A percentile compares a stretch with the other conserved stretches of the same genome.
These are phyloP conservation scores for Teratosphaeria viscida DNA, from an alignment of 2,329 filamentous ascomycete species.

Conservation along the genomic window DNA sequence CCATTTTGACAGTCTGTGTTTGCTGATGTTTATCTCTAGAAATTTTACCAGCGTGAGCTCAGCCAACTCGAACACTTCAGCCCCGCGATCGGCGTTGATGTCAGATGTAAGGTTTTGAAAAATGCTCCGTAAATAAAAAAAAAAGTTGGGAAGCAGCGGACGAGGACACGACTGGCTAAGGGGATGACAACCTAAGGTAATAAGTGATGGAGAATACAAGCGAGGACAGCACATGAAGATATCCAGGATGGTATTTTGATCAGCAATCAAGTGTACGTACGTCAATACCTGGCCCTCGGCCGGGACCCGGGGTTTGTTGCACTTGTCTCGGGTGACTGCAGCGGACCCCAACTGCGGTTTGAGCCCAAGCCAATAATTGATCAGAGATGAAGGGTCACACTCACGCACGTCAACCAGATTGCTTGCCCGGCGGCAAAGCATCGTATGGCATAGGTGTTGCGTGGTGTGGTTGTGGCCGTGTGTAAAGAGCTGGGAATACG, in stretches of 20 bases:
- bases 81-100: not conserved
- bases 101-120: not conserved
- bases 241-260: not conserved
- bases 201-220: not conserved
- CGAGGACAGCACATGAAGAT: not conserved
- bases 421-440: not conserved
- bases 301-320: not conserved
- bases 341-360: not conserved
- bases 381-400: too few species aligned
- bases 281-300: not conserved
- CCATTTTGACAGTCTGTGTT: conserved; percentile 27
- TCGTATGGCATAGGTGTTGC: not conserved
- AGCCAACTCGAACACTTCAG: not conserved
- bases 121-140: not conserved
- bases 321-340: not conserved
- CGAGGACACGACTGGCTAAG: not conserved
- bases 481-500: not conserved
- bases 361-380: not conserved
- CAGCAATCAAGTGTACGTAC: not conserved
- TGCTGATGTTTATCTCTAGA: not conserved
- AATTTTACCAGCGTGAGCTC: not conserved
- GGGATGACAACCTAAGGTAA: not conserved
- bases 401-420: too few species aligned
- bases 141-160: not conserved
- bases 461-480: not conserved